Evolutionary conservation across 2,329 filamentous ascomycete species (phyloP).

Genomic region (Cryphonectria parasitica): DNA sequence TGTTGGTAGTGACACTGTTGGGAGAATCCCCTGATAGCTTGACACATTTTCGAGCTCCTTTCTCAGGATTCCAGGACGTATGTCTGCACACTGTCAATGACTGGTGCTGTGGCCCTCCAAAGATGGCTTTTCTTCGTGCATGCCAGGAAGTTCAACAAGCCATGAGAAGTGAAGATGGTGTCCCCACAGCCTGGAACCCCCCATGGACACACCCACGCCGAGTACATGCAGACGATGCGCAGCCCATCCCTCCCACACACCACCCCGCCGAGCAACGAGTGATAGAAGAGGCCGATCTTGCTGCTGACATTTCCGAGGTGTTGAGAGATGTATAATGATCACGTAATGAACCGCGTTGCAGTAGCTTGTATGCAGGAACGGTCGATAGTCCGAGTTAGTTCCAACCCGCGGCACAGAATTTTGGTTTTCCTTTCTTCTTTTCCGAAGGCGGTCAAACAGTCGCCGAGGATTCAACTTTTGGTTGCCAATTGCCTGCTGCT

Average conservation of each 20-base stretch:
- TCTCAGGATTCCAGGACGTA: not conserved
- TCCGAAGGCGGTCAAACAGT: not conserved
- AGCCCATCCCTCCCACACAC: not conserved
- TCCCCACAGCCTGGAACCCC: not conserved
- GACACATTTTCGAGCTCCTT: not conserved
- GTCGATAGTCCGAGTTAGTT: constrained; percentile 8
- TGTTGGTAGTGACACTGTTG: not conserved
- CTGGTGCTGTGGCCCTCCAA: not conserved
- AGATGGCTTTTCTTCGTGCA: not conserved
- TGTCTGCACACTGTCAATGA: not conserved
- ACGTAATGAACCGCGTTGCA: constrained; percentile 15
- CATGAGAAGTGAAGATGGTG: not conserved
- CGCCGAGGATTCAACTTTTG: not conserved
- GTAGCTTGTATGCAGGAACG: constrained; percentile 16
- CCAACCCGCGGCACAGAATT: not conserved
- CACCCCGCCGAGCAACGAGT: constrained; percentile 4
- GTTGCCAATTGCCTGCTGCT: not conserved
- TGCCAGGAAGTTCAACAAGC: not conserved
- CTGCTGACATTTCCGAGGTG: constrained; percentile 8
- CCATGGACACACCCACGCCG: not conserved
- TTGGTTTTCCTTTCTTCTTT: not conserved
- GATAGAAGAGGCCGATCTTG: constrained; percentile 12
- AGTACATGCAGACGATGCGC: not conserved
- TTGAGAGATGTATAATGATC: constrained; percentile 13
- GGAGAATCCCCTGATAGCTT: not conserved